Percentiles rank a stretch among this genome's conserved stretches.
Evolutionary conservation across 2,329 filamentous ascomycete species (phyloP).

Genomic region (Graphium sp.): DNA sequence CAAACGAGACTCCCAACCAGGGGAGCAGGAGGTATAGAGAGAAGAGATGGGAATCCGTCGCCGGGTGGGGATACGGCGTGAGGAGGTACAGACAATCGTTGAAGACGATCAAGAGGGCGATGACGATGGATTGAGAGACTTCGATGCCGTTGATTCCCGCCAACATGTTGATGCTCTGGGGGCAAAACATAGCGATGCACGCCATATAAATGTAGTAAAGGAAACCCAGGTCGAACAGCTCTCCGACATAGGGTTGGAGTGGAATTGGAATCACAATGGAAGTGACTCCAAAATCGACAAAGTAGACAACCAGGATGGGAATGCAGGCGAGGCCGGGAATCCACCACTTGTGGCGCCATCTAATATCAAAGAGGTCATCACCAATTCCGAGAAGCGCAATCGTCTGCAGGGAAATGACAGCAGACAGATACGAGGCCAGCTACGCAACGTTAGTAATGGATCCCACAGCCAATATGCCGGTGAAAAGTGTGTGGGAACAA

Average conservation of each 20-base stretch:
- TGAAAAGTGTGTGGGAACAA: not conserved
- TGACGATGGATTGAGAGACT: constrained; percentile 82
- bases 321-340: constrained; percentile 90
- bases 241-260: constrained; percentile 68
- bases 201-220: constrained; percentile 97
- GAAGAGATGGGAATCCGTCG: constrained; percentile 90
- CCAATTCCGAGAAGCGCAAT: constrained; percentile 84
- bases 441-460: constrained; percentile 16
- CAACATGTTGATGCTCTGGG: constrained; percentile 99
- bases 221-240: constrained; percentile 65
- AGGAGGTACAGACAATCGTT: constrained; percentile 85
- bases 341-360: constrained; percentile 97
- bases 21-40: constrained; percentile 88
- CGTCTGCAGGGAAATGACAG: constrained; percentile 80
- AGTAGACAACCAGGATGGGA: constrained; percentile 90
- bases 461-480: not conserved
- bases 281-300: constrained; percentile 95
- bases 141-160: constrained; percentile 98
- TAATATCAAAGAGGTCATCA: constrained; percentile 94
- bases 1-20: constrained; percentile 81
- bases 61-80: constrained; percentile 74
- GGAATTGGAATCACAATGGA: constrained; percentile 82
- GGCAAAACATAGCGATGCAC: constrained; percentile 88
- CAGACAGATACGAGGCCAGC: constrained; percentile 89
- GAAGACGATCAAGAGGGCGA: constrained; percentile 64